Percentiles rank a stretch among this genome's conserved stretches.
Evolutionary conservation across 73 alveolate genomes (phyloP).

Genomic region (Paramecium sonneborni): DNA sequence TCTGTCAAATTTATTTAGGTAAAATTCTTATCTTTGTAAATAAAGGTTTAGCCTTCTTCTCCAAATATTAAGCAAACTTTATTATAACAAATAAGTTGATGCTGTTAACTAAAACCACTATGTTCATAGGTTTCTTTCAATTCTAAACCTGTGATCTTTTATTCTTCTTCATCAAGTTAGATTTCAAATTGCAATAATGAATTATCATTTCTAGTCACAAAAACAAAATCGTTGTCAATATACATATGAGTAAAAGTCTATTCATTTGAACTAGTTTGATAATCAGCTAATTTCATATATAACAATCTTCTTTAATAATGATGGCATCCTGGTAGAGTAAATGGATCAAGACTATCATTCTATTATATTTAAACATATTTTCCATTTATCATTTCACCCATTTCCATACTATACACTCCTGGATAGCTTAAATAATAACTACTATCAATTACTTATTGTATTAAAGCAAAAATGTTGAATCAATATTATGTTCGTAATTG

Average conservation of each 20-base stretch:
- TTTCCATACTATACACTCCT: constrained; percentile 34
- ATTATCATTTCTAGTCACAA: constrained; percentile 35
- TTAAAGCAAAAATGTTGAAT: neutral
- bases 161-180: neutral
- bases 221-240: neutral
- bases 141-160: neutral
- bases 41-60: neutral
- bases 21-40: neutral
- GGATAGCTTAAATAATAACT: neutral
- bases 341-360: constrained; percentile 3
- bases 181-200: neutral
- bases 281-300: neutral
- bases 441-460: neutral
- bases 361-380: neutral
- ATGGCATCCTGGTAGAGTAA: constrained; percentile 8
- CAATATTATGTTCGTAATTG: neutral
- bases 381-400: neutral
- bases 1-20: neutral
- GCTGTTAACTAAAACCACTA: neutral
- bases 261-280: neutral
- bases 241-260: neutral
- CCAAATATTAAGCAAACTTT: neutral
- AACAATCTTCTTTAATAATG: constrained; percentile 1
- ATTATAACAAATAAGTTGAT: neutral
- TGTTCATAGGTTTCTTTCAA: neutral